Conservation (phyloP, 352 stramenopile species). For the Globisporangium uncinulatum region DNA sequence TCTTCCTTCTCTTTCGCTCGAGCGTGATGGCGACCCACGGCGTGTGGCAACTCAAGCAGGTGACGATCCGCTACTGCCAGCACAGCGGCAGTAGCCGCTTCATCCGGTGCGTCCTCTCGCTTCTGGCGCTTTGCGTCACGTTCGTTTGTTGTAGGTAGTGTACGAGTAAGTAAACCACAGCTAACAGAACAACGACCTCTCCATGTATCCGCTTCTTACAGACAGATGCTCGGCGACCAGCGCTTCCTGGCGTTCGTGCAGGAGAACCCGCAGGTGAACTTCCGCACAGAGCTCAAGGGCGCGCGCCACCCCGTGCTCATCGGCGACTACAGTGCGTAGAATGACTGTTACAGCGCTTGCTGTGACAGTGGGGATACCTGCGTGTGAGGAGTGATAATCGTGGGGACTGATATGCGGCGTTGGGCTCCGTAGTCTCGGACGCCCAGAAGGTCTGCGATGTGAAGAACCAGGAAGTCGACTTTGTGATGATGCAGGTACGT, state of each 20-base stretch:
- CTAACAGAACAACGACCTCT: neutral
- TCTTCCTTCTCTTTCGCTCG: neutral
- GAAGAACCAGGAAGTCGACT: constrained; percentile 85
- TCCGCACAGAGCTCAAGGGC: constrained; percentile 82
- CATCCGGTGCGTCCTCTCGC: constrained; percentile 29
- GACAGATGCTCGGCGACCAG: constrained; percentile 62
- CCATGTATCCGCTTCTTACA: constrained; percentile 8
- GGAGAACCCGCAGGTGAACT: constrained; percentile 83
- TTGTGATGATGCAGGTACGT: constrained; percentile 77
- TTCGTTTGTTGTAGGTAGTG: neutral
- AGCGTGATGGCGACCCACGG: constrained; percentile 59
- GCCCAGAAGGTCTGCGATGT: constrained; percentile 81
- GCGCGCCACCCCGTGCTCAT: constrained; percentile 76
- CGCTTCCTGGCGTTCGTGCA: constrained; percentile 83
- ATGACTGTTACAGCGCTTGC: neutral
- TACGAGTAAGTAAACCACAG: no score
- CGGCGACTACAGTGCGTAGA: constrained; percentile 71
- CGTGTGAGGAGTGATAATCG: neutral
- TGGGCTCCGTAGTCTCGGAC: constrained; percentile 49
- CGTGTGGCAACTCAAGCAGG: constrained; percentile 73
- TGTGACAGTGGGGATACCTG: neutral
- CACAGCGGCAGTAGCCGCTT: constrained; percentile 74
- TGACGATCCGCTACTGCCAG: constrained; percentile 81
- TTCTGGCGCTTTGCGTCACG: neutral
- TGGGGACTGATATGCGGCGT: neutral